phyloP scores from a whole-genome alignment of 2,329 filamentous ascomycete genomes.

The Paraphoma chrysanthemicola region DNA sequence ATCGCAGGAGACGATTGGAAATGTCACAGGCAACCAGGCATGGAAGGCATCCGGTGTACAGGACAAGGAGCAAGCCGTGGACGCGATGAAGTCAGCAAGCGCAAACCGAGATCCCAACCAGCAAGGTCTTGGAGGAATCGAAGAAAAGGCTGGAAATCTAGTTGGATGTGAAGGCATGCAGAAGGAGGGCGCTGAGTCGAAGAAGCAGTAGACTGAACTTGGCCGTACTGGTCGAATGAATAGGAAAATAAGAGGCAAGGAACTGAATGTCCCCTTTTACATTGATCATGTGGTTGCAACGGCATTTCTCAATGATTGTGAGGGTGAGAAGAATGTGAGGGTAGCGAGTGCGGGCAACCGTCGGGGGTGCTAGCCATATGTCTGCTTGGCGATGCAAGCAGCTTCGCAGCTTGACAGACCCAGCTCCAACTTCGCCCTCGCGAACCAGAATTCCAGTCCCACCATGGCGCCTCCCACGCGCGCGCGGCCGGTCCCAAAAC shows the following conservation, averaged over 20 bases:
- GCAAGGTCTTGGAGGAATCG: constrained; percentile 67
- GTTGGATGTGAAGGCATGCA: constrained; percentile 75
- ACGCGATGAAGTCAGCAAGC: constrained; percentile 67
- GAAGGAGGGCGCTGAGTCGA: constrained; percentile 45
- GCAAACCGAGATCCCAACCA: constrained; percentile 61
- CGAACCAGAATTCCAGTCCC: no score
- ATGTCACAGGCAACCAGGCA: constrained; percentile 65
- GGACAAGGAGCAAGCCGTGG: constrained; percentile 68
- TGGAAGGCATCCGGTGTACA: constrained; percentile 71
- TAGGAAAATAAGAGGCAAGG: background rate
- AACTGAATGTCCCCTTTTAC: no score
- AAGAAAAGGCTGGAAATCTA: constrained; percentile 69
- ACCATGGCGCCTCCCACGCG: constrained; percentile 50
- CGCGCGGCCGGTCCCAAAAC: constrained; percentile 69
- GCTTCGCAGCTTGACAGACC: no score
- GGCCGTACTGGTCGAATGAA: background rate
- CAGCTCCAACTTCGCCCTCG: no score
- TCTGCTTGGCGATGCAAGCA: no score
- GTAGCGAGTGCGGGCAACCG: background rate
- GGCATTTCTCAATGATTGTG: background rate
- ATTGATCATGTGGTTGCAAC: no score
- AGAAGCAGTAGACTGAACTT: constrained; percentile 24
- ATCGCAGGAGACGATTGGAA: constrained; percentile 64
- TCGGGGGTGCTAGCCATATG: background rate
- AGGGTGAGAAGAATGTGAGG: background rate